Percentiles rank a stretch among this genome's conserved stretches.
Evolutionary conservation across 1,284 basidiomycete genomes (phyloP).

Genomic region (Ganoderma meredithae): DNA sequence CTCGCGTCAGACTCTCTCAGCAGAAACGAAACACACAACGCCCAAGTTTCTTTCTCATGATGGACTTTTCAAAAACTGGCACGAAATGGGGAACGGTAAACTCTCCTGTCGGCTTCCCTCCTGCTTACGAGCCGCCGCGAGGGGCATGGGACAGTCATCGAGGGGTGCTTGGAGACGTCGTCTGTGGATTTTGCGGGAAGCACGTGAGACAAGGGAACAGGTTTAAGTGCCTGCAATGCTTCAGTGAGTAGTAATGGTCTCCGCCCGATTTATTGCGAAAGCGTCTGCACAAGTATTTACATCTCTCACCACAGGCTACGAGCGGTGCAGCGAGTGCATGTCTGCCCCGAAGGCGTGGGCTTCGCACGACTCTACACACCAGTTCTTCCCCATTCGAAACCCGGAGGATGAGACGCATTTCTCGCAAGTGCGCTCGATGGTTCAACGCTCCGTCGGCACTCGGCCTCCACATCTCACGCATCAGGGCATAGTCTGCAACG

Average conservation of each 20-base stretch:
- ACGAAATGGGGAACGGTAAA: too few relatives aligned
- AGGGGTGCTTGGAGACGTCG: constrained; percentile 42
- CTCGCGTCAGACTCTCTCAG: too few relatives aligned
- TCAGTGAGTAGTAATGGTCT: neutral
- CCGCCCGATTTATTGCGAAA: constrained; percentile 35
- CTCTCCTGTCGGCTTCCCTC: neutral
- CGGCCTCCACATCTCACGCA: constrained; percentile 34
- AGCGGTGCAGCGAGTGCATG: constrained; percentile 71
- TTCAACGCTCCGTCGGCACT: constrained; percentile 1
- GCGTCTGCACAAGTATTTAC: too few relatives aligned
- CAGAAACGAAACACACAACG: too few relatives aligned
- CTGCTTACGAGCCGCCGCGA: neutral
- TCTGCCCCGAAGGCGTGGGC: constrained; percentile 29
- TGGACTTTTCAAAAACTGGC: too few relatives aligned
- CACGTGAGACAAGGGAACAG: constrained; percentile 44
- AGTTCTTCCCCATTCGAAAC: constrained; percentile 69
- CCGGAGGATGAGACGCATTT: constrained; percentile 45
- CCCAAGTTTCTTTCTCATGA: too few relatives aligned
- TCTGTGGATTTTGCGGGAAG: constrained; percentile 62
- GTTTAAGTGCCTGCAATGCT: constrained; percentile 76
- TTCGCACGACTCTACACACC: constrained; percentile 46
- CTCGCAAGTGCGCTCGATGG: constrained; percentile 9
- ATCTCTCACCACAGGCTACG: constrained; percentile 50
- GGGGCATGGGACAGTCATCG: neutral
- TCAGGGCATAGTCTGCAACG: constrained; percentile 60